Evolutionary conservation across 805 yeast species (phyloP).

Genomic region (Barnettozyma populi): DNA sequence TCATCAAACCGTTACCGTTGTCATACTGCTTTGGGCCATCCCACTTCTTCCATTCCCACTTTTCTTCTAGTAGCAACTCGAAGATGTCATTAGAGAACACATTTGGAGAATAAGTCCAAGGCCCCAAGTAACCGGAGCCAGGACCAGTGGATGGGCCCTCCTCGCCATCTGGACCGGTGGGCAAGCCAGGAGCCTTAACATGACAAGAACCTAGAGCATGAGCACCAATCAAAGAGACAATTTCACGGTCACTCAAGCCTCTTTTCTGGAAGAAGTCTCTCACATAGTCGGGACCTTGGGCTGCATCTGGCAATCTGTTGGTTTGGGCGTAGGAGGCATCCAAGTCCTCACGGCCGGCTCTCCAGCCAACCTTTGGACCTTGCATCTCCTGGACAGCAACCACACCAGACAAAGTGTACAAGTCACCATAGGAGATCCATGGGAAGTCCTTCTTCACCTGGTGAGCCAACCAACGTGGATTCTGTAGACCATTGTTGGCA

Average conservation of each 20-base stretch:
- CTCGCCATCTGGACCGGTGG: conserved; percentile 12
- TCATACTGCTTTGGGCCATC: conserved; percentile 58
- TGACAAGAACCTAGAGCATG: conserved; percentile 79
- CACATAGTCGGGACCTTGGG: conserved; percentile 59
- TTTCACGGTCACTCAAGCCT: conserved; percentile 66
- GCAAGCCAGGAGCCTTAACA: conserved; percentile 30
- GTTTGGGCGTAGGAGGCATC: conserved; percentile 48
- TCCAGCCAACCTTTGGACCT: conserved; percentile 78
- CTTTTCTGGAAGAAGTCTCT: conserved; percentile 57
- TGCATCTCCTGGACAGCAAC: conserved; percentile 73
- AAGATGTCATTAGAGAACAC: conserved; percentile 71
- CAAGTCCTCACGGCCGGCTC: conserved; percentile 71
- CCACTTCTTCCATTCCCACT: conserved; percentile 53
- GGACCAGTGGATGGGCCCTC: conserved; percentile 21
- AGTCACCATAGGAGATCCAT: conserved; percentile 75
- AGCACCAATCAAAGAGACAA: conserved; percentile 70
- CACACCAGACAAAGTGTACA: conserved; percentile 76
- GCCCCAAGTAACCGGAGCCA: conserved; percentile 79
- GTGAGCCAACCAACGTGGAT: conserved; percentile 47
- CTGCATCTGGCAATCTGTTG: conserved; percentile 72
- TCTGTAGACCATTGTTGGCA: conserved; percentile 46
- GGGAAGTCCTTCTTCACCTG: conserved; percentile 53
- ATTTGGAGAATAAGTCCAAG: conserved; percentile 84
- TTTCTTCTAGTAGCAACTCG: conserved; percentile 48
- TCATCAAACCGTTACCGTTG: conserved; percentile 65